Conservation (phyloP, 2,329 filamentous ascomycete genomes). For the Aspergillus cejpii region DNA sequence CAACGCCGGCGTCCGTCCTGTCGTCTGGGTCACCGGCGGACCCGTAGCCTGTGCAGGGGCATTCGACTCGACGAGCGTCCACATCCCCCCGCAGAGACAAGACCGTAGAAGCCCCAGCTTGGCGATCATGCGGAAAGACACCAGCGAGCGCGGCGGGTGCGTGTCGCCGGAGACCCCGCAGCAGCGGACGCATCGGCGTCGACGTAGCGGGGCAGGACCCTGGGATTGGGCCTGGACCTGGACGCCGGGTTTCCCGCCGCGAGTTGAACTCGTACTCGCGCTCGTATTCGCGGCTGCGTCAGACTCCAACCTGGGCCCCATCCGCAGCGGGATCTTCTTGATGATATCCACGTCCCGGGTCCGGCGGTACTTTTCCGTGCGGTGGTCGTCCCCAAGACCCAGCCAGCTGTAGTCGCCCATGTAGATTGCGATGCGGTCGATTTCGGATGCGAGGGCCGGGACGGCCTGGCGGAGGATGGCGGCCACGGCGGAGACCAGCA, state of each 20-base stretch:
- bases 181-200: constrained; percentile 54
- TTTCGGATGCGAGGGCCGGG: constrained; percentile 50
- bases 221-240: not conserved
- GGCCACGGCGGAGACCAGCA: constrained; percentile 45
- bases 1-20: constrained; percentile 10
- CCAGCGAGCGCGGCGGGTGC: constrained; percentile 31
- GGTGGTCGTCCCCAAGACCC: constrained; percentile 55
- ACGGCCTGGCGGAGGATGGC: constrained; percentile 48
- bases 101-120: constrained; percentile 33
- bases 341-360: constrained; percentile 54
- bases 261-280: not conserved
- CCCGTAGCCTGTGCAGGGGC: not conserved
- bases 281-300: not conserved
- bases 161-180: constrained; percentile 61
- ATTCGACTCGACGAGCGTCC: constrained; percentile 33
- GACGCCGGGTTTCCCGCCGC: constrained; percentile 3
- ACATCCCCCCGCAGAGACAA: constrained; percentile 40
- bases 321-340: constrained; percentile 42
- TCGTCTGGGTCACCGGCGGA: constrained; percentile 3
- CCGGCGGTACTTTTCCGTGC: constrained; percentile 55
- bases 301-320: not conserved
- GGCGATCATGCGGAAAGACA: constrained; percentile 34
- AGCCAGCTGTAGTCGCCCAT: constrained; percentile 66
- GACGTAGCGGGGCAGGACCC: constrained; percentile 1
- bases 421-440: constrained; percentile 63